Evolutionary conservation across 257 asterid genomes (phyloP).

Genomic region (Gardenia jasminoides): DNA sequence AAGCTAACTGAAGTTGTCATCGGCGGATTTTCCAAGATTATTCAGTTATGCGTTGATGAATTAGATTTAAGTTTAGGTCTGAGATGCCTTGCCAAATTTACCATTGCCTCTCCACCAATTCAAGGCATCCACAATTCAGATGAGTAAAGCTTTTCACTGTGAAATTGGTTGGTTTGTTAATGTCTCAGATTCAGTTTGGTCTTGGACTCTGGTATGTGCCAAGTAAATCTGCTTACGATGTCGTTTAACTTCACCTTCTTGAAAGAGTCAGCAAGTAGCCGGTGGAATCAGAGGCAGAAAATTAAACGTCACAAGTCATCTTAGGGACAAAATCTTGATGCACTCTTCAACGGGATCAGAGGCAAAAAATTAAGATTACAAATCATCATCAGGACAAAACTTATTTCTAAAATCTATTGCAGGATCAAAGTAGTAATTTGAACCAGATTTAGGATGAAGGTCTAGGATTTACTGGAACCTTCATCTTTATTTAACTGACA

Average conservation of each 20-base stretch:
- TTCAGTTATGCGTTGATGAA: neutral
- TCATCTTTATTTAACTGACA: constrained; percentile 3
- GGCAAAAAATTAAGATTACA: neutral
- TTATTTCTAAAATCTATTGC: constrained; percentile 1
- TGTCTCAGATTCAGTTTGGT: neutral
- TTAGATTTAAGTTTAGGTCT: neutral
- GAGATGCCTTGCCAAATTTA: neutral
- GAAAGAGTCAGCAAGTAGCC: neutral
- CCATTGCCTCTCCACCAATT: neutral
- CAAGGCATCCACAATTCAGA: neutral
- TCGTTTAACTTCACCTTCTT: neutral
- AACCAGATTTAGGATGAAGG: neutral
- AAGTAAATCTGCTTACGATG: too few relatives aligned
- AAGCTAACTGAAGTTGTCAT: neutral
- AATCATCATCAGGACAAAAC: neutral
- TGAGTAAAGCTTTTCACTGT: neutral
- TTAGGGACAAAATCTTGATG: neutral
- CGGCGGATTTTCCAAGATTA: neutral
- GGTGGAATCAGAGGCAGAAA: neutral
- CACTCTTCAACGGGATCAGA: neutral
- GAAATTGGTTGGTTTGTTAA: neutral
- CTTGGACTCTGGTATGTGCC: neutral
- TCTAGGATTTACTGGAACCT: neutral
- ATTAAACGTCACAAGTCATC: neutral
- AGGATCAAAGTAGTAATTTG: neutral